Base-by-base conservation (phyloP, 2,329 filamentous ascomycete species). In the Cryphonectria parasitica region DNA sequence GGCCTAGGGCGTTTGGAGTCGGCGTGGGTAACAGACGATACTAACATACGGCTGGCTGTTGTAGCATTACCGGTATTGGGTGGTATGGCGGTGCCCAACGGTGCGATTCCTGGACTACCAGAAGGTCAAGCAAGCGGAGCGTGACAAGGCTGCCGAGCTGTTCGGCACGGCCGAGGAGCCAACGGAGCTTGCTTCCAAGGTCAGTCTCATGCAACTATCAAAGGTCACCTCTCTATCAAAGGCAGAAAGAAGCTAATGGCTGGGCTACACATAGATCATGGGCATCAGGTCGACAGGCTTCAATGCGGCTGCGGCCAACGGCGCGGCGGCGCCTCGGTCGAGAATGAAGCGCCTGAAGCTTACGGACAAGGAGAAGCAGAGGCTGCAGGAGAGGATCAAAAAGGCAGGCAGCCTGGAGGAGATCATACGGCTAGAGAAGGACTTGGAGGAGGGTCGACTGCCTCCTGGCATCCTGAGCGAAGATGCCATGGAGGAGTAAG, bases 51-150 rank as follows among this genome's bases (percentile, higher is more conserved):
- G 41, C 22, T 68, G 67, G 76, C 34, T 34, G 58, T 19, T 67
- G 66, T 76, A 98, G 94, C 85, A 98, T 82, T 99, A 98, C 83
- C 91, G 96, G 67, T 91, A 92, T 80, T 99, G 93, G 91, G 84
- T 97, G 39, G 88, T 99, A 72, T 98, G 93, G 92, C 89, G 91
- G 73, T 93, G 92, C 79, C 94, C 94, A 0, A 87, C 86, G 5
- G 90, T 99, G 60, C 91, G 95, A 61, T 98, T 97, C 81, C 87
- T 99, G 64, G 96, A 99, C 82, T 98, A 94, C 79, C 87, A 90
- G 76, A 97, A 97, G 82, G 94, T 99, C 65, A 97, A 94, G 81
- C 89, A 96, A 74, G 90, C 87, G 0, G 96, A 99, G 85, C 89
- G 95, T 61, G 83, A 88, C 74, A 88, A 90, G 75, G 94, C 94